A percentile compares a stretch with the other conserved stretches of the same genome.
Evolutionary conservation across 345 rosid genomes (phyloP).

Genomic region (Eucalyptus pauciflora): DNA sequence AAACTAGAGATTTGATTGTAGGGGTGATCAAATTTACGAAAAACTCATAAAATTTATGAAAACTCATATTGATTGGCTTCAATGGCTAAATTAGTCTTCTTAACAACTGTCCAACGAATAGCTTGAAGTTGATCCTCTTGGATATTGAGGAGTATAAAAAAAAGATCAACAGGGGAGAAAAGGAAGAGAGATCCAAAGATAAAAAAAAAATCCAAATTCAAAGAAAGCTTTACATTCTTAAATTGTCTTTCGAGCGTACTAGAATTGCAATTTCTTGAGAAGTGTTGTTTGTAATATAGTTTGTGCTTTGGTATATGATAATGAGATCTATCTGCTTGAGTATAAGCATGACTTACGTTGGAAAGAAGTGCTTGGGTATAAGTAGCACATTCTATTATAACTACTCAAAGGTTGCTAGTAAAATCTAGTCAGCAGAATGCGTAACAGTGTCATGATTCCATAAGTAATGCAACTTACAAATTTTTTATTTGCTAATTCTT

Average conservation of each 20-base stretch:
- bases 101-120: neutral
- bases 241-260: neutral
- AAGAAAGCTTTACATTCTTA: neutral
- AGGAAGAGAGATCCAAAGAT: neutral
- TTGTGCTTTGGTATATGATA: neutral
- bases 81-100: neutral
- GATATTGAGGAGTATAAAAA: neutral
- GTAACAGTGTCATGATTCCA: too few relatives aligned
- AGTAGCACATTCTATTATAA: neutral
- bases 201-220: too few relatives aligned
- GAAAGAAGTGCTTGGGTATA: neutral
- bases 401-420: neutral
- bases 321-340: too few relatives aligned
- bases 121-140: neutral
- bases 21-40: too few relatives aligned
- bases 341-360: neutral
- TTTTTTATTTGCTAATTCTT: too few relatives aligned
- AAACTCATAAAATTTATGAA: too few relatives aligned
- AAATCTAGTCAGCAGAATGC: too few relatives aligned
- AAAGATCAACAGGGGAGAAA: neutral
- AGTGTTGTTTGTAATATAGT: neutral
- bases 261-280: neutral
- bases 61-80: neutral
- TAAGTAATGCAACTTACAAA: too few relatives aligned
- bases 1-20: neutral